Base-by-base conservation (phyloP, 2,329 filamentous ascomycete genomes). In the Geosmithia morbida region DNA sequence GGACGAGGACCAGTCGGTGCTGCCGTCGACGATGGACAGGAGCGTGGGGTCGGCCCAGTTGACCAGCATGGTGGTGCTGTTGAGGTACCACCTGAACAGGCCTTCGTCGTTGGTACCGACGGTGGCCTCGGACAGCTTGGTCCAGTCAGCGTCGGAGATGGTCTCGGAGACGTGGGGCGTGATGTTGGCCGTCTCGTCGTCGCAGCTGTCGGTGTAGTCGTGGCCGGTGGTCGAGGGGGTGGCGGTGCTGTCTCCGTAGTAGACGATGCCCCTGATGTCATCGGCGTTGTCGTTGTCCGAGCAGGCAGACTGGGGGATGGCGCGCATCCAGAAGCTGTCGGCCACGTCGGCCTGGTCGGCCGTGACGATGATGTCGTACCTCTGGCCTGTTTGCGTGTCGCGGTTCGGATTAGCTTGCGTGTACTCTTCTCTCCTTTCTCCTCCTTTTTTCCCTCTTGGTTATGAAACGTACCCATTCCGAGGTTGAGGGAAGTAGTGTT, bases 21-120 rank as follows among this genome's bases (percentile, higher is more conserved):
- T 41, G n/a, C 54, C 50, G 18, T 48, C 47, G 3, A 51, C n/a
- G 19, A 63, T 44, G 53, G 75, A 75, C 0, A 71, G 71, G 41
- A 75, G 75, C 43, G 67, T 59, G 1, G 72, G 72, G 2, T 67
- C 68, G 54, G 75, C 72, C 72, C 72, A 75, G 2, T 71, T 72
- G 2, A 69, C 69, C 43, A 72, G 70, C 5, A 61, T 46, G 2
- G 57, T 51, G 2, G 71, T 72, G 2, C 67, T 67, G 2, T 68
- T 61, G 13, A 45, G 18, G 30, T 29, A 22, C 43, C 43, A 45
- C 13, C 26, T 16, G 43, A 45, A 30, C 19, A 43, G 42, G 26
- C 42, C 18, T 4, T 20, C 19, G 7, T n/a, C 10, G 43, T 16
- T 55, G 53, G 33, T 37, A 11, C 33, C 33, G 3, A 42, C 40